Base-by-base conservation (phyloP, 108 stramenopile species). In the Epipyxis sp. region DNA sequence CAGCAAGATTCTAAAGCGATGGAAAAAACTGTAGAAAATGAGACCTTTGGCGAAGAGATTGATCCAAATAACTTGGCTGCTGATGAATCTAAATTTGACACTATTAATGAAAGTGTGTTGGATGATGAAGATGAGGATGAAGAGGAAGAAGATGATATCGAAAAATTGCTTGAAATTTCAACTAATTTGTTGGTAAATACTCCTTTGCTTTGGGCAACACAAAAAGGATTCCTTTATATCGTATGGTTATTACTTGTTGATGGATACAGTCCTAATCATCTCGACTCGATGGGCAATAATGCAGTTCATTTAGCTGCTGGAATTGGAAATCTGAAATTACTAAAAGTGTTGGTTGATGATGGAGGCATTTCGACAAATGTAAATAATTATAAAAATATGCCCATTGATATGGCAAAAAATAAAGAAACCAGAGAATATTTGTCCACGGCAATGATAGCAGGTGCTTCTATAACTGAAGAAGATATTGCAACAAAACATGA, bases 221-320 rank as follows among this genome's bases (percentile, higher is more conserved):
- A 74, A 54, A 37, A 10, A 37, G 71, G 71, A 27, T 32, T 43
- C 34, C 6, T 42, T 13, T 42, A 42, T 27, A 37, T 74, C 10
- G 34, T 74, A 6, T 74, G 71, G 71, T 57, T 74, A 42, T 57
- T 74, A 37, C 34, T 74, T 43, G 6, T 39, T 10, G 71, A 74
- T 74, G 71, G 71, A 10, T 74, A 74, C 34, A 30, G n/a, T 13
- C 71, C 71, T 10, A 57, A 74, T 74, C 41, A 74, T 57, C 3
- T 46, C 6, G 71, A 74, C 34, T n/a, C 16, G 27, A 74, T 74
- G 71, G 71, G 34, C 6, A 74, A 74, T 42, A 74, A 74, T 74
- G 3, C 46, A 13, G 3, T 74, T 30, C 71, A 74, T 37, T 42
- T 74, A 37, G 71, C 71, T 29, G 71, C 71, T 27, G 50, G n/a